Evolutionary conservation across 2,329 filamentous ascomycete genomes (phyloP), one percentile per base, ranked within the genome.

Genomic region (Neopestalotiopsis sp.): DNA sequence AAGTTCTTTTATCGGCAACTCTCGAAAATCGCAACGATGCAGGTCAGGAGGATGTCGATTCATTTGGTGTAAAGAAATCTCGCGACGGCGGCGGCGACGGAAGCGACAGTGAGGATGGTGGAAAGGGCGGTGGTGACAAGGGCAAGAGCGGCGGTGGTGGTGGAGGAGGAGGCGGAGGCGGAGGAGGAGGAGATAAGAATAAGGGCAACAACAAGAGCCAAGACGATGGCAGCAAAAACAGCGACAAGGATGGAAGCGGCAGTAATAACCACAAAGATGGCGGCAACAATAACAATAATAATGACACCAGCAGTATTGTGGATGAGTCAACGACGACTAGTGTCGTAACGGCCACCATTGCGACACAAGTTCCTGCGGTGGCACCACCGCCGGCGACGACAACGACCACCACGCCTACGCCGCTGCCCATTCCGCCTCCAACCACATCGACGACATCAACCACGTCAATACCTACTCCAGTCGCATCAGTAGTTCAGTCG

Each of bases 61-160:
- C 32, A 24, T 57, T 45, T 6, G 40, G 63, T 14, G 61, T 53
- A 32, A 68, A 71, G 20, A 59, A 70, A 68, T 53, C 64, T 66
- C 56, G 65, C 38, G 40, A 65, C 28, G 53, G 61, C 66, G 68
- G 65, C 56, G 66, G 68, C 24, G 58, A 64, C 30, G 56, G 34
- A 13, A 65, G 67, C 56, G 58, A 64, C 53, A 53, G 38, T 42
- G 65, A 53, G 12, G 32, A 61, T 5, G 49, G 30, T 32, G 49
- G 49, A 34, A 42, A 56, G n/a, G 62, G 30, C 5, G 30, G 59
- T 4, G 20, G 28, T 30, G 65, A 14, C 20, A 30, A 45, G 53
- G 65, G 56, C 20, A 32, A 56, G 14, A 56, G 20, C n/a, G 57
- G 32, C 28, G 53, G 38, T 14, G 38, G 28, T 14, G 40, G 34